Evolutionary conservation across 2,329 filamentous ascomycete genomes (phyloP).

Genomic region (Penicillium aurantiogriseum): DNA sequence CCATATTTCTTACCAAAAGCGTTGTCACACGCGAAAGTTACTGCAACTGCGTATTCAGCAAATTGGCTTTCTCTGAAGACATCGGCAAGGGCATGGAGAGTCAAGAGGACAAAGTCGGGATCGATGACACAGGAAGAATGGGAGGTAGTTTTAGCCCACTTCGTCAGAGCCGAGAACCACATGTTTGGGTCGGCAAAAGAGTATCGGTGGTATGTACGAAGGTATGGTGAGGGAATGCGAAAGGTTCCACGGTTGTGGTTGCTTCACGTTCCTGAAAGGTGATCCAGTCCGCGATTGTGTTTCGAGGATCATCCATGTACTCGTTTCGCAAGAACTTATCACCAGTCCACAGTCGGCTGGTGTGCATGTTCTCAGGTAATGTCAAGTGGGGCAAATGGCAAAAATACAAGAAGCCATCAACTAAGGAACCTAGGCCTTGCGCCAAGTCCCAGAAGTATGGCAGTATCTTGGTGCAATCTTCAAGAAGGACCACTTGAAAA

Average conservation of each 20-base stretch:
- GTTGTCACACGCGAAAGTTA: slow-evolving; percentile 59
- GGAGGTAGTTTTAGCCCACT: slow-evolving; percentile 30
- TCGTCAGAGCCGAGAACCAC: slow-evolving; percentile 48
- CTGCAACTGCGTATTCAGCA: slow-evolving; percentile 67
- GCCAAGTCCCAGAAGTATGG: slow-evolving; percentile 30
- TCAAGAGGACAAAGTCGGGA: slow-evolving; percentile 51
- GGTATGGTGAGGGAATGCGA: slow-evolving; percentile 38
- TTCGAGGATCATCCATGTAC: slow-evolving; percentile 31
- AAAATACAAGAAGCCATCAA: slow-evolving; percentile 71
- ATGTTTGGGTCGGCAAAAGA: slow-evolving; percentile 48
- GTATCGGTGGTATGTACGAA: slow-evolving; percentile 50
- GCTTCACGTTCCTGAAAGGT: slow-evolving; percentile 3
- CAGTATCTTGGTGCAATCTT: slow-evolving; percentile 68
- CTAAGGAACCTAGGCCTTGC: slow-evolving; percentile 48
- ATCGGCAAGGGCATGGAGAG: slow-evolving; percentile 58
- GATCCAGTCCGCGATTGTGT: slow-evolving; percentile 29
- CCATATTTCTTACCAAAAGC: slow-evolving; percentile 65
- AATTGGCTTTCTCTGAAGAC: slow-evolving; percentile 51
- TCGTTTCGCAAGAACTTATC: slow-evolving; percentile 57
- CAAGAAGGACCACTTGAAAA: slow-evolving; percentile 75
- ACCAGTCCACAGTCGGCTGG: slow-evolving; percentile 41
- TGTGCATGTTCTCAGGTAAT: slow-evolving; percentile 20
- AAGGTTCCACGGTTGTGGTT: slow-evolving; percentile 23
- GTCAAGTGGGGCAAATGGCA: slow-evolving; percentile 60
- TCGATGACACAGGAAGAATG: slow-evolving; percentile 38